Evolutionary conservation across 1,284 basidiomycete genomes (phyloP), one percentile per base, ranked within the genome.

Genomic region (Cutaneotrichosporon mucoides): DNA sequence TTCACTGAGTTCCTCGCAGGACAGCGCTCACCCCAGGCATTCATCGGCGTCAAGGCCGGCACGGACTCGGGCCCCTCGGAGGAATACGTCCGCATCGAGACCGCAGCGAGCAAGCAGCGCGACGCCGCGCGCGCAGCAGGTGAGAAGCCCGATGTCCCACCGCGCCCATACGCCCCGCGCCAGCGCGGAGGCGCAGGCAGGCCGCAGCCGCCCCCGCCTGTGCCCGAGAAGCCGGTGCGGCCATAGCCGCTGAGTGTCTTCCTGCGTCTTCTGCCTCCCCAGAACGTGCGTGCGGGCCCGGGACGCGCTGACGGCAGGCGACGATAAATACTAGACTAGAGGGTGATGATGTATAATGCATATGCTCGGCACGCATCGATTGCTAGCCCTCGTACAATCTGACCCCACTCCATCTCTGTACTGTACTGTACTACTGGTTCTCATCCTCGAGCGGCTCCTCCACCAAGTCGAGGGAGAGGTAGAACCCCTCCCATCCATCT

Each of bases 1-100:
- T 24, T 24, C 24, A 24, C 24, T 24, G 24, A 24, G 24, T 24
- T 24, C 24, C 24, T 24, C 24, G 24, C 24, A 24, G 24, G 24
- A 24, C 24, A 24, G 24, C 24, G 24, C 24, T 24, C 24, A 35
- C 35, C 5, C 34, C 47, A 77, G 76, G 75, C 77, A 2, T 79
- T 73, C 66, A 36, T 67, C 15, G 67, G 70, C 10, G 88, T 90
- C 16, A 83, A 82, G 78, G 88, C 84, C 15, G 81, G 83, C n/a
- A 72, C 71, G 34, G 66, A 81, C 11, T 56, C 61, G 10, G 33
- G 34, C 5, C 52, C 67, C 13, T 56, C 60, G 15, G 74, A 83
- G 63, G 90, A 92, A 66, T 94, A 92, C 69, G 90, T 93, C 55
- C 83, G 85, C 66, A 82, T 93, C 38, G 90, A 93, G 65, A 92